These are phyloP conservation scores for Leccinum colubrinum DNA, from an alignment of 1,284 basidiomycete species.

Conservation along the genomic window DNA sequence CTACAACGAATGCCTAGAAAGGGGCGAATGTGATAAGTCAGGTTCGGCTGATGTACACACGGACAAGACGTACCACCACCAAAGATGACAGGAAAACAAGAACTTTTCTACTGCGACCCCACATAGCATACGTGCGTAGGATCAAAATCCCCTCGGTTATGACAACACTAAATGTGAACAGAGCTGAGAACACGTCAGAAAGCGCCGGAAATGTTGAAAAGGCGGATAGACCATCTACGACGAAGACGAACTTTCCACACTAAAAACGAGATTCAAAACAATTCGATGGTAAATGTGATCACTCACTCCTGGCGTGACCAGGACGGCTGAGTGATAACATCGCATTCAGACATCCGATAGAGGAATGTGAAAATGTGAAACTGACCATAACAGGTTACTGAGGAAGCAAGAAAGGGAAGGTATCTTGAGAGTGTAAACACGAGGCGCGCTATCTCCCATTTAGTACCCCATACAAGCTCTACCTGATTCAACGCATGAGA, in stretches of 20 bases:
- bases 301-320: not conserved
- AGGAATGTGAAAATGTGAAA: not conserved
- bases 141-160: not conserved
- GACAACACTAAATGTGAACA: not conserved
- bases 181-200: not conserved
- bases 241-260: not conserved
- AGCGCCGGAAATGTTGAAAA: not conserved
- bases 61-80: conserved; percentile 15
- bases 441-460: not conserved
- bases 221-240: not conserved
- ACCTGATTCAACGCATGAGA: not conserved
- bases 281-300: not conserved
- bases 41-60: not conserved
- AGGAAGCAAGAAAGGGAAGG: not conserved
- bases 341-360: not conserved
- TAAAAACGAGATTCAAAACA: not conserved
- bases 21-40: not conserved
- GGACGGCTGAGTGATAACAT: conserved; percentile 4
- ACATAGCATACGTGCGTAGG: conserved; percentile 28
- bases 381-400: not conserved
- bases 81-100: conserved; percentile 22
- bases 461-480: not conserved
- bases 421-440: not conserved
- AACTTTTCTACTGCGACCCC: conserved; percentile 20
- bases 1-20: conserved; percentile 17